Base-by-base conservation (phyloP, 108 stramenopile species). In the Cyclostephanos invisitatus region DNA sequence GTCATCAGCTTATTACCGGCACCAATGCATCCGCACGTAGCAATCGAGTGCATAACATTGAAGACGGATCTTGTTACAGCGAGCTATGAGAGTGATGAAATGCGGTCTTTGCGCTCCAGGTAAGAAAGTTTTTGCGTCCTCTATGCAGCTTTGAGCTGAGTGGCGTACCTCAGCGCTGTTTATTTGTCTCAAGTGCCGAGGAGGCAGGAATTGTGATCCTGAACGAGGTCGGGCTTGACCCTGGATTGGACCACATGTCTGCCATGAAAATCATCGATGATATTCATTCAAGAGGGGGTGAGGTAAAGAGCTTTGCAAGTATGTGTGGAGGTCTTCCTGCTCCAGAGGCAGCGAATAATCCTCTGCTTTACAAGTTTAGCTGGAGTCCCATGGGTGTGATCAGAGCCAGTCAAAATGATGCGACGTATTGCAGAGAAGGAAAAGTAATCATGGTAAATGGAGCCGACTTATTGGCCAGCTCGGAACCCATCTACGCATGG, bases 151-250 rank as follows among this genome's bases (percentile, higher is more conserved):
- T 68, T 62, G 50, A 44, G n/a, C 27, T 55, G 12, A 69, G 22
- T 63, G 36, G 32, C 8, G 1, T 3, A 20, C 27, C n/a, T 15
- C 18, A 0, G 2, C 17, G 15, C 32, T 51, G 28, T 40, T 61
- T 29, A 3, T 11, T 63, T 40, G 5, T 61, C 32, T 11, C 40
- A 50, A 82, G 57, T 24, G 80, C 82, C 54, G 50, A 73, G 65
- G 81, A 68, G 15, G 72, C 82, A 11, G 93, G 91, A 25, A 81
- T 96, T 22, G 65, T 62, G 49, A 81, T 96, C 36, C 66, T 96
- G 29, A 91, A 93, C 74, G 93, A 96, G 83, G 86, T 87, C 50
- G 96, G 96, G 6, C 75, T 96, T 21, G 96, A 96, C 72, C 96
- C 96, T 27, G 96, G 96, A 14, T 84, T 96, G 51, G 91, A 95